Evolutionary conservation across 257 asterid genomes (phyloP).

Genomic region (Nicotiana otophora): DNA sequence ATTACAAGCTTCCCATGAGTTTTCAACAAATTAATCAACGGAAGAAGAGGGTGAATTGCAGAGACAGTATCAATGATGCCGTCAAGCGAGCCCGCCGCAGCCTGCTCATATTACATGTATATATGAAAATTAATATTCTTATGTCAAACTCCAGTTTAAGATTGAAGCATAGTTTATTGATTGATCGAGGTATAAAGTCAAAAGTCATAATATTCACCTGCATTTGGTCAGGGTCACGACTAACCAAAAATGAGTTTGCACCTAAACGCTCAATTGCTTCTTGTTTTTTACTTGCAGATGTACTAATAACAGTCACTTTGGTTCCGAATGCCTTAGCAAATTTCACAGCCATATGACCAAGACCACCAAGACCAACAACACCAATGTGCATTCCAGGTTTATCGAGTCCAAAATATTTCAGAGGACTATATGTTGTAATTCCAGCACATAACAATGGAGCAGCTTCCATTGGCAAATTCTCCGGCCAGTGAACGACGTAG

Average conservation of each 20-base stretch:
- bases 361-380: constrained; percentile 27
- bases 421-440: constrained; percentile 23
- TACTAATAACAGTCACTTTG: constrained; percentile 27
- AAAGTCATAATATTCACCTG: background rate
- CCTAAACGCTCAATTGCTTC: constrained; percentile 18
- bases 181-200: background rate
- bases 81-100: constrained; percentile 11
- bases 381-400: constrained; percentile 23
- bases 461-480: constrained; percentile 20
- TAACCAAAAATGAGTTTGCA: constrained; percentile 14
- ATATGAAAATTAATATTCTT: background rate
- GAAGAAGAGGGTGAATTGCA: constrained; percentile 18
- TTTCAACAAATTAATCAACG: constrained; percentile 19
- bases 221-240: constrained; percentile 13
- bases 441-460: constrained; percentile 26
- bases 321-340: constrained; percentile 23
- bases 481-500: constrained; percentile 17
- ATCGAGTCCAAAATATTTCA: constrained; percentile 19
- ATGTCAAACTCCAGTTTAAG: background rate
- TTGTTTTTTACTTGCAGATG: constrained; percentile 16
- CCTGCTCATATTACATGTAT: background rate
- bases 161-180: background rate
- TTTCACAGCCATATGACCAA: constrained; percentile 28
- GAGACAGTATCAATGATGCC: constrained; percentile 26
- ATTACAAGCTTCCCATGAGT: constrained; percentile 18